phyloP scores from a whole-genome alignment of 768 basidiomycete species.

The Tephrocybe sp. region DNA sequence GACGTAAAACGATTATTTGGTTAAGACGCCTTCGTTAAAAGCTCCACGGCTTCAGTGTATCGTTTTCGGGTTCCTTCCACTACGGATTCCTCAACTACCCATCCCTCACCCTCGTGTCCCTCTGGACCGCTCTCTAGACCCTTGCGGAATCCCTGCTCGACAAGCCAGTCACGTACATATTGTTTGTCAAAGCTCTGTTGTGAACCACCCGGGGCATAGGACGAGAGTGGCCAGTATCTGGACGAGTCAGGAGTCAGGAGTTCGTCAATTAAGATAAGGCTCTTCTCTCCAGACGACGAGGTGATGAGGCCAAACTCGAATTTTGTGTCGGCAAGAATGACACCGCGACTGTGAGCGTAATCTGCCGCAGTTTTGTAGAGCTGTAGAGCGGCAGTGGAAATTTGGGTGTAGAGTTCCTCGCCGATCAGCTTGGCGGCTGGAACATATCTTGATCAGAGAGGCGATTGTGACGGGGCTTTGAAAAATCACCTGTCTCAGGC shows the following conservation, averaged over 20 bases:
- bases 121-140: slow-evolving; percentile 76
- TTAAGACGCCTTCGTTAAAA: slow-evolving; percentile 40
- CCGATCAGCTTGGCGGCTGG: slow-evolving; percentile 72
- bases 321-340: slow-evolving; percentile 98
- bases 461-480: background rate
- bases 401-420: slow-evolving; percentile 54
- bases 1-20: too few relatives aligned
- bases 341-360: slow-evolving; percentile 70
- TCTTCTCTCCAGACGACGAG: slow-evolving; percentile 22
- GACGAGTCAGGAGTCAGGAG: slow-evolving; percentile 97
- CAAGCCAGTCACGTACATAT: slow-evolving; percentile 90
- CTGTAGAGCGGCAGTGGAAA: slow-evolving; percentile 60
- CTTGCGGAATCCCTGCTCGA: slow-evolving; percentile 67
- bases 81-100: slow-evolving; percentile 74
- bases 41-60: slow-evolving; percentile 75
- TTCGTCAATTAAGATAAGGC: slow-evolving; percentile 91
- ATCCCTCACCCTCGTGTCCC: slow-evolving; percentile 69
- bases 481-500: slow-evolving; percentile 64
- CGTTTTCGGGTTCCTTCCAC: slow-evolving; percentile 75
- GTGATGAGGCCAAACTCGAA: slow-evolving; percentile 93
- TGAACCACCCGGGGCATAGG: slow-evolving; percentile 68
- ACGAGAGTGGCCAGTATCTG: slow-evolving; percentile 87
- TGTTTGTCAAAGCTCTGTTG: slow-evolving; percentile 98
- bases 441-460: slow-evolving; percentile 3
- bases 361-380: slow-evolving; percentile 76